Conservation (phyloP, 139 green algal species). For the Chlorokybus atmophyticus region DNA sequence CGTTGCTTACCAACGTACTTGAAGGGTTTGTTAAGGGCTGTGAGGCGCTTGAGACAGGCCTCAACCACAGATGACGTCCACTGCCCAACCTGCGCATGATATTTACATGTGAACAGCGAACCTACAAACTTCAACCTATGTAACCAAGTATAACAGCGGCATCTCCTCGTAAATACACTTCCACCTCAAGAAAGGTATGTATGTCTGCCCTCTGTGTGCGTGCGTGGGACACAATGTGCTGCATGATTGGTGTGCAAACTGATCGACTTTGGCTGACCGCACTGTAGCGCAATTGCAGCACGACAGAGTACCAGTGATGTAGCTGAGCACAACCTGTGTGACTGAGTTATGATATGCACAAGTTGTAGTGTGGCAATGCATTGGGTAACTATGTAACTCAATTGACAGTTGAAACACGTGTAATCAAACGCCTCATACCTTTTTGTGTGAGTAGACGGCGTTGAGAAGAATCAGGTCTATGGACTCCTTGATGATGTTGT, state of each 20-base stretch:
- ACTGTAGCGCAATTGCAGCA: not conserved
- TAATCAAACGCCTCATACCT: conserved; percentile 34
- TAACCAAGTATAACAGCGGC: too few relatives aligned
- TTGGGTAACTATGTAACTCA: not conserved
- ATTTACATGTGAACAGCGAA: not conserved
- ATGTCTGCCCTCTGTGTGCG: not conserved
- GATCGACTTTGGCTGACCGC: not conserved
- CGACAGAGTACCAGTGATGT: not conserved
- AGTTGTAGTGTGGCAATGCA: too few relatives aligned
- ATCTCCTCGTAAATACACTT: too few relatives aligned
- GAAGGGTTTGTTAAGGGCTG: conserved; percentile 57
- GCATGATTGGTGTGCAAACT: not conserved
- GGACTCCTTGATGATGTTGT: conserved; percentile 68
- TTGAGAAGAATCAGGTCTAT: conserved; percentile 58
- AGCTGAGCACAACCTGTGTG: not conserved
- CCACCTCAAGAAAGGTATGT: not conserved
- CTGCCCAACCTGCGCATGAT: conserved; percentile 45
- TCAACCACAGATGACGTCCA: conserved; percentile 56
- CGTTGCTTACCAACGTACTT: conserved; percentile 46
- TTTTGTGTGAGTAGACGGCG: conserved; percentile 50
- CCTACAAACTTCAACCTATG: not conserved
- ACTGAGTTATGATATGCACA: too few relatives aligned
- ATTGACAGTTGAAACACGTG: not conserved
- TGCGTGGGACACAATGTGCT: not conserved
- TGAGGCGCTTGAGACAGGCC: conserved; percentile 54